phyloP scores from a whole-genome alignment of 768 basidiomycete genomes.

The Amanita rubescens region DNA sequence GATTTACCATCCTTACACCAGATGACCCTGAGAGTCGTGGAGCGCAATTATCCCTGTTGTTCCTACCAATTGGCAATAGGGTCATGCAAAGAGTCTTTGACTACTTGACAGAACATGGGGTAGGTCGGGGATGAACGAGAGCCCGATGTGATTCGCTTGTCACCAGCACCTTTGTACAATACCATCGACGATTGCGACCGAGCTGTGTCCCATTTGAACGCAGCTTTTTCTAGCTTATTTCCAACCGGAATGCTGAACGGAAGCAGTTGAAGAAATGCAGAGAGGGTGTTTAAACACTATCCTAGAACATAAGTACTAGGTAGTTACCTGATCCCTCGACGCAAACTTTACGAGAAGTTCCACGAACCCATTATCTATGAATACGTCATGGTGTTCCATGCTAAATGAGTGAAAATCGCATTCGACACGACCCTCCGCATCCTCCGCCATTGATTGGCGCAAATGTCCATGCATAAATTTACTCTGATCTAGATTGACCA shows the following conservation, averaged over 20 bases:
- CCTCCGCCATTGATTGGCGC: slow-evolving; percentile 24
- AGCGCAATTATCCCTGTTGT: slow-evolving; percentile 81
- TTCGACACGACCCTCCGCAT: slow-evolving; percentile 15
- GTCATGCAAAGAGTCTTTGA: slow-evolving; percentile 68
- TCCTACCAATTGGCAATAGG: slow-evolving; percentile 53
- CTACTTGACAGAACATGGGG: slow-evolving; percentile 56
- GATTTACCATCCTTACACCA: slow-evolving; percentile 95
- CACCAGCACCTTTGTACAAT: slow-evolving; percentile 86
- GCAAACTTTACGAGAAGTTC: slow-evolving; percentile 27
- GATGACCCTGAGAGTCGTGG: slow-evolving; percentile 58
- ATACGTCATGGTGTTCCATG: slow-evolving; percentile 49
- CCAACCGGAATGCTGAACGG: background rate
- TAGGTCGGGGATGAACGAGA: slow-evolving; percentile 88
- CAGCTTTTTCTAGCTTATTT: slow-evolving; percentile 33
- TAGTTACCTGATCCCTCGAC: background rate
- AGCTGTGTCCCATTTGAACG: slow-evolving; percentile 59
- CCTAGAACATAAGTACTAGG: background rate
- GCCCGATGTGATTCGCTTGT: slow-evolving; percentile 87
- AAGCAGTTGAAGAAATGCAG: background rate
- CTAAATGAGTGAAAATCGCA: slow-evolving; percentile 33
- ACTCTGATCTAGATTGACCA: slow-evolving; percentile 60
- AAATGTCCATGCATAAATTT: slow-evolving; percentile 52
- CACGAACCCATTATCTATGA: slow-evolving; percentile 36
- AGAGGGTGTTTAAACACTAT: background rate
- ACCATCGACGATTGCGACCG: slow-evolving; percentile 68